Evolutionary conservation across 2,329 filamentous ascomycete genomes (phyloP).

Genomic region (Sarocladiaceae sp.): DNA sequence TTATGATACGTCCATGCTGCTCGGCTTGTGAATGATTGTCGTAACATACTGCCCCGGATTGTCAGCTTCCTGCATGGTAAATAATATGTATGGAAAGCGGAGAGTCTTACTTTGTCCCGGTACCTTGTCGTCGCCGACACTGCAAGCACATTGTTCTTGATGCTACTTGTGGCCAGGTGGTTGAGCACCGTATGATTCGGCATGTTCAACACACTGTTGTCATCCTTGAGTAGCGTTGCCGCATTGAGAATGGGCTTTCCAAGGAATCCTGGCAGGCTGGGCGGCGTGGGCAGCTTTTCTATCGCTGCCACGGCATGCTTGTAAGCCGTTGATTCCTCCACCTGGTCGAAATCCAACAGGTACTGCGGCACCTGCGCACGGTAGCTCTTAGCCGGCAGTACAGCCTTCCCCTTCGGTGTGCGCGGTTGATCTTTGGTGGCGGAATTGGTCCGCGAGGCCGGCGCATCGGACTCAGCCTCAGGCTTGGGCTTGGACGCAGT

Average conservation of each 20-base stretch:
- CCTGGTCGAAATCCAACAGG: constrained; percentile 77
- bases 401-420: constrained; percentile 47
- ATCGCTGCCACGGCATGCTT: constrained; percentile 69
- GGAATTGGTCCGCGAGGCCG: constrained; percentile 6
- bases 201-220: constrained; percentile 94
- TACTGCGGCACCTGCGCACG: constrained; percentile 74
- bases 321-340: constrained; percentile 70
- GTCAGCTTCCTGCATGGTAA: too few species aligned
- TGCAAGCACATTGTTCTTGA: constrained; percentile 91
- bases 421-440: constrained; percentile 35
- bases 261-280: constrained; percentile 81
- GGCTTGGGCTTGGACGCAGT: constrained; percentile 26
- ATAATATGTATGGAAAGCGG: neutral
- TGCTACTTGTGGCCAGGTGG: constrained; percentile 93
- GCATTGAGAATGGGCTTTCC: constrained; percentile 93
- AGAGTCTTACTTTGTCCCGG: constrained; percentile 70
- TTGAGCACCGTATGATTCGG: constrained; percentile 97
- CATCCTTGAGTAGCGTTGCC: constrained; percentile 88
- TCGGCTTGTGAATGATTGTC: constrained; percentile 95
- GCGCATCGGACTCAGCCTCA: constrained; percentile 16
- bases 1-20: constrained; percentile 5
- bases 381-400: constrained; percentile 54
- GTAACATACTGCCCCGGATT: constrained; percentile 98
- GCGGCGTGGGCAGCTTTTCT: constrained; percentile 74
- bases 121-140: constrained; percentile 97